Evolutionary conservation across 176 grass and related monocot species (phyloP), one percentile per base, ranked within the genome.

Genomic region (Panicum miliaceum): DNA sequence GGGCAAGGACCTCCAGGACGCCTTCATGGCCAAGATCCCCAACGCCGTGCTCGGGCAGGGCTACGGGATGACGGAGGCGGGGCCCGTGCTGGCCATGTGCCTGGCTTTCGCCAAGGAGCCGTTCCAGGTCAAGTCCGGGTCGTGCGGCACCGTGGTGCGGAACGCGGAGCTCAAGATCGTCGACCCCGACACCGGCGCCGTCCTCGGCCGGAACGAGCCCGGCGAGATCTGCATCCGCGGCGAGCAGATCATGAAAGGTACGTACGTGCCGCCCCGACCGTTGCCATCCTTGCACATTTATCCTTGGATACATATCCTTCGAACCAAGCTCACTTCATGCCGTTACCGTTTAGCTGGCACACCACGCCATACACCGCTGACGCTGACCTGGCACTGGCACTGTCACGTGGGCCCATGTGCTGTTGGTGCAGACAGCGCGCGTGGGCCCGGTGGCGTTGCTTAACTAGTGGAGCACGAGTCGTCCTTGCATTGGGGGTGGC

Each of bases 141-240:
- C 95, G 8, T 97, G 95, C 18, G 95, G 95, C 27, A 97, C 95
- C 3, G 95, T 97, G 63, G 95, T 97, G 35, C 81, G 95, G 19
- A 97, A 97, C 69, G 90, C 95, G 0, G 90, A 79, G 86, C 72
- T 97, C 10, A 97, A 88, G 81, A 89, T 97, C 69, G 86, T 97
- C 7, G 92, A 97, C 70, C 92, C 92, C 0, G 92, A 94, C 62
- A 90, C 95, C 42, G 86, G 95, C 51, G 89, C 61, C 41, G 80
- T 70, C 10, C 84, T 97, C 0, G 88, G 88, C 15, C 88, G 95
- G 14, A 94, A 91, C 88, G 82, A 84, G 70, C 76, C 92, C 12
- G 95, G 95, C 0, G 95, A 97, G 86, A 94, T 97, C 45, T 94
- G 95, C 86, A 94, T 97, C 86, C 88, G 95, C 59, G 95, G 95